Evolutionary conservation across 2,329 filamentous ascomycete genomes (phyloP), one percentile per base, ranked within the genome.

Genomic region (Ophiostoma novo-ulmi): DNA sequence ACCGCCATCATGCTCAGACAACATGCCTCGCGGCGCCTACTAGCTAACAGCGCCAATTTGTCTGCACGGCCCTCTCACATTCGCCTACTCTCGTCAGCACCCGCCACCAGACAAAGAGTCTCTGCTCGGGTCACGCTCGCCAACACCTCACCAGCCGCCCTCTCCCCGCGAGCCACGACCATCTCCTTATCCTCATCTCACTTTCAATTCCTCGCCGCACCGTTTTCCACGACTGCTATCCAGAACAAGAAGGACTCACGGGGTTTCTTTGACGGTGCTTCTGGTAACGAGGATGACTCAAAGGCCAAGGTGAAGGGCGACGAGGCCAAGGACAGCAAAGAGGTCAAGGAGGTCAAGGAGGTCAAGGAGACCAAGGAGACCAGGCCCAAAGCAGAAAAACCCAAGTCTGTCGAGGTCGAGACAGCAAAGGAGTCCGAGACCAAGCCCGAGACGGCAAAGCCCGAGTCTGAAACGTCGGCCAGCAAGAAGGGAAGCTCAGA

Each of bases 401-500:
- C 41, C 38, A 72, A 71, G 44, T 11, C 55, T 5, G 5, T 36
- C 65, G 69, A 70, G 61, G 31, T 44, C 3, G 69, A 39, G 39
- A 63, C 72, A 48, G 39, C 67, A 14, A 72, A 73, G 44, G 66
- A 70, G n/a, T n/a, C 69, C 4, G 72, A 71, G 14, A 79, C 80
- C 38, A 78, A 77, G 52, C 72, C 77, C 72, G 79, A 77, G 61
- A n/a, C 35, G 35, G 61, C 35, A 31, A 64, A 64, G 35, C 14
- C 69, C 2, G 71, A 73, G 41, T 81, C 86, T 26, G 67, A 68
- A 31, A 26, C 63, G 39, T 79, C 83, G 36, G 44, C 81, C 81
- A 66, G 76, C 71, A 73, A 78, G 58, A 74, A 80, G 76, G 74
- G 79, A 71, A 75, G 80, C 65, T 39, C 69, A 5, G 88, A 91